Percentiles rank a stretch among this genome's conserved stretches.
Evolutionary conservation across 1,284 basidiomycete species (phyloP).

Genomic region (Stereum hirsutum): DNA sequence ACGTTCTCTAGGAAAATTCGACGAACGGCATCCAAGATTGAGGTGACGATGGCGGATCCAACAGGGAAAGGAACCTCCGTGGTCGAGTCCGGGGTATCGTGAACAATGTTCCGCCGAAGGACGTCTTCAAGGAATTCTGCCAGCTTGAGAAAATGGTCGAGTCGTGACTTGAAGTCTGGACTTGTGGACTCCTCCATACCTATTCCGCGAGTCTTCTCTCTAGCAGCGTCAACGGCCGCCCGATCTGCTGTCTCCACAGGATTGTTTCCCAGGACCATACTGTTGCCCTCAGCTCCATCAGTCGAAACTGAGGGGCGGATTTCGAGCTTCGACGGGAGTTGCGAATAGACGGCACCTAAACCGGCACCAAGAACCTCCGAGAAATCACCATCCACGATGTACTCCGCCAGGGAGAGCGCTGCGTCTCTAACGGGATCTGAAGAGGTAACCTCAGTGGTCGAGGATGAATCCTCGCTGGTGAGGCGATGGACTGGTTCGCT

Average conservation of each 20-base stretch:
- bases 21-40: constrained; percentile 76
- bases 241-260: constrained; percentile 42
- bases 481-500: constrained; percentile 37
- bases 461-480: constrained; percentile 20
- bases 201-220: constrained; percentile 45
- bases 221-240: constrained; percentile 40
- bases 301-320: constrained; percentile 40
- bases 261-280: constrained; percentile 61
- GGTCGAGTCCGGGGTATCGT: constrained; percentile 25
- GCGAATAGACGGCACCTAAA: constrained; percentile 87
- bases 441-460: constrained; percentile 17
- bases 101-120: constrained; percentile 48
- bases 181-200: constrained; percentile 72
- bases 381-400: constrained; percentile 93
- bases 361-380: constrained; percentile 94
- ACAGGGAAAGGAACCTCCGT: constrained; percentile 55
- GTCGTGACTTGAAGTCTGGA: constrained; percentile 68
- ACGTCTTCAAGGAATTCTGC: constrained; percentile 93
- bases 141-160: constrained; percentile 85
- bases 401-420: constrained; percentile 81
- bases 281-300: constrained; percentile 28
- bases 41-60: constrained; percentile 71
- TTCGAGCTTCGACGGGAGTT: constrained; percentile 82
- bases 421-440: constrained; percentile 74
- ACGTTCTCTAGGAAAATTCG: constrained; percentile 91